Conservation (phyloP, 2,329 filamentous ascomycete species). For the Ciborinia camelliae region DNA sequence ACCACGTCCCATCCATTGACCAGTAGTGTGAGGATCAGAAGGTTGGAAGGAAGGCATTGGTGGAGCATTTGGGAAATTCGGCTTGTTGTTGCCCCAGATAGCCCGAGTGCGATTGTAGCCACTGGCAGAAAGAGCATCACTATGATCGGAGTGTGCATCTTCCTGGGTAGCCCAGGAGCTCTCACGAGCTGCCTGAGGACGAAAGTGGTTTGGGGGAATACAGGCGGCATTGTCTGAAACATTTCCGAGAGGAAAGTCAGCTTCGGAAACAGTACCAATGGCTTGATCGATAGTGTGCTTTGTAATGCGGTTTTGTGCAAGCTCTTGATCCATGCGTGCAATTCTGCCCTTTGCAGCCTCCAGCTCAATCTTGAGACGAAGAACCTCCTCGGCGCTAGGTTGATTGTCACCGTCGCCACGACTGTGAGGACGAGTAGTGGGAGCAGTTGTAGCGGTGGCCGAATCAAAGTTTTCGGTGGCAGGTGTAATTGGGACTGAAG, state of each 20-base stretch:
- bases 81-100: slow-evolving; percentile 53
- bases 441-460: slow-evolving; percentile 40
- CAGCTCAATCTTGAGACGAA: slow-evolving; percentile 67
- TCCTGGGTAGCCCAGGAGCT: slow-evolving; percentile 52
- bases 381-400: slow-evolving; percentile 53
- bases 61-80: slow-evolving; percentile 36
- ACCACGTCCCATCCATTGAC: slow-evolving; percentile 48
- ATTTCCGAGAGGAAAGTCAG: slow-evolving; percentile 38
- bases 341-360: slow-evolving; percentile 69
- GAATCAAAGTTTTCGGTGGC: slow-evolving; percentile 52
- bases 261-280: slow-evolving; percentile 48
- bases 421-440: slow-evolving; percentile 53
- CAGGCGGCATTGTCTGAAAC: slow-evolving; percentile 27
- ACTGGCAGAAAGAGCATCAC: slow-evolving; percentile 51
- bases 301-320: slow-evolving; percentile 60
- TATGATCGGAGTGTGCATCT: slow-evolving; percentile 55
- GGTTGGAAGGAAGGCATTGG: slow-evolving; percentile 29
- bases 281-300: slow-evolving; percentile 57
- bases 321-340: slow-evolving; percentile 66
- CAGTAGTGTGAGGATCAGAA: slow-evolving; percentile 39
- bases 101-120: slow-evolving; percentile 53
- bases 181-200: slow-evolving; percentile 41
- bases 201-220: slow-evolving; percentile 37
- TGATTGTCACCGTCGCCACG: slow-evolving; percentile 42
- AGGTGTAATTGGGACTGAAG: slow-evolving; percentile 61